A percentile compares a stretch with the other conserved stretches of the same genome.
Evolutionary conservation across 1,284 basidiomycete species (phyloP).

Genomic region (Malassezia furfur): DNA sequence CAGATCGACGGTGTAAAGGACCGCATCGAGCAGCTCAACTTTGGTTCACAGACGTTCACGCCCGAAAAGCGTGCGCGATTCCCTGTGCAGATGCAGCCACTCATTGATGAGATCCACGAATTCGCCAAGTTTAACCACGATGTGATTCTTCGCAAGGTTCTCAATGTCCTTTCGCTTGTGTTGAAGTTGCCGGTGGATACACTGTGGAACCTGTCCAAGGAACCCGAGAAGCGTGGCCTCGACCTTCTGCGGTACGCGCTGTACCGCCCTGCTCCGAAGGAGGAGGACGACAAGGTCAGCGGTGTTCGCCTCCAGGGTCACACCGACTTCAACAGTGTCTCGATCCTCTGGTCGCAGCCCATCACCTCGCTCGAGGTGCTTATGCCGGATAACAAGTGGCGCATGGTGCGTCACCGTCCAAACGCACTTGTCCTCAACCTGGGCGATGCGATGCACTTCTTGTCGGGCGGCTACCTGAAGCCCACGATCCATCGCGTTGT

Average conservation of each 20-base stretch:
- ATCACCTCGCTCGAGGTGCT: constrained; percentile 51
- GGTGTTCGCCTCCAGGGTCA: constrained; percentile 51
- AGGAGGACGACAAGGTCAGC: constrained; percentile 45
- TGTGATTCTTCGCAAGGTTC: constrained; percentile 49
- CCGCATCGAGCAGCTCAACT: constrained; percentile 51
- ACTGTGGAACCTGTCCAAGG: constrained; percentile 50
- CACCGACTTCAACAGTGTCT: constrained; percentile 50
- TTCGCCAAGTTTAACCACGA: constrained; percentile 49
- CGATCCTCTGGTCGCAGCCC: constrained; percentile 50
- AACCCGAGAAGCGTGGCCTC: constrained; percentile 48
- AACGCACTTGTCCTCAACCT: constrained; percentile 45
- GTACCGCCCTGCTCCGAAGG: constrained; percentile 49
- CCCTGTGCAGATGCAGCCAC: constrained; percentile 27
- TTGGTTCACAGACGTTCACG: constrained; percentile 45
- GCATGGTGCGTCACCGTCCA: constrained; percentile 48
- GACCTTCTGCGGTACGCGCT: constrained; percentile 51
- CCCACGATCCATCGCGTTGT: constrained; percentile 51
- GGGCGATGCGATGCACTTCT: constrained; percentile 44
- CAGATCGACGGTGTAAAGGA: constrained; percentile 47
- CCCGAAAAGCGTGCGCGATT: constrained; percentile 26
- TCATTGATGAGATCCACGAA: constrained; percentile 48
- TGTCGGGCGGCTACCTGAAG: constrained; percentile 42
- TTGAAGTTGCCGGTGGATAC: constrained; percentile 50
- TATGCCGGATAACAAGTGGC: constrained; percentile 49
- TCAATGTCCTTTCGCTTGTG: constrained; percentile 49